Percentiles rank a stretch among this genome's conserved stretches.
These are phyloP conservation scores for Rubia tinctorum DNA, from an alignment of 305 asterid species.

Conservation along the genomic window DNA sequence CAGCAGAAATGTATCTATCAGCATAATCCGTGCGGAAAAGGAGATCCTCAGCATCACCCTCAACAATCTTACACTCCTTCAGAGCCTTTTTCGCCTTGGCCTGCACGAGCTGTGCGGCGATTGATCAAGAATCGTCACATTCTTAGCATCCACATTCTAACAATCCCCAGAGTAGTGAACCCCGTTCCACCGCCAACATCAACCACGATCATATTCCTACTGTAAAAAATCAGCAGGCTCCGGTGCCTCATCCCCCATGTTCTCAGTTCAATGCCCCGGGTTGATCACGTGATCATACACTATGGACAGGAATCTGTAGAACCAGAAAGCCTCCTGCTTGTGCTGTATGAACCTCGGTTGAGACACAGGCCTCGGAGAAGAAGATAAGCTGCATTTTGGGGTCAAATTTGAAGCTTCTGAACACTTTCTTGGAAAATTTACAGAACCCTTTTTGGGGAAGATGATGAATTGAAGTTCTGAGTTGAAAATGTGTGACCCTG, in stretches of 20 bases:
- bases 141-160: slow-evolving; percentile 84
- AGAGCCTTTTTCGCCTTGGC: slow-evolving; percentile 85
- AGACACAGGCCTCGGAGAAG: slow-evolving; percentile 67
- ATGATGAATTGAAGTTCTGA: slow-evolving; percentile 4
- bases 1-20: slow-evolving; percentile 90
- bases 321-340: slow-evolving; percentile 96
- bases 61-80: slow-evolving; percentile 78
- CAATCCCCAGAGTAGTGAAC: slow-evolving; percentile 86
- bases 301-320: slow-evolving; percentile 78
- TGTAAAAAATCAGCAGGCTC: slow-evolving; percentile 79
- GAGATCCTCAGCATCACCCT: slow-evolving; percentile 97
- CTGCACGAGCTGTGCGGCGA: slow-evolving; percentile 98
- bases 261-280: slow-evolving; percentile 99
- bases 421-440: slow-evolving; percentile 26
- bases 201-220: slow-evolving; percentile 58
- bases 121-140: slow-evolving; percentile 95
- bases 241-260: slow-evolving; percentile 94
- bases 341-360: slow-evolving; percentile 94
- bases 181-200: slow-evolving; percentile 99
- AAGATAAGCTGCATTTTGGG: slow-evolving; percentile 63
- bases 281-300: slow-evolving; percentile 91
- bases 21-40: slow-evolving; percentile 76
- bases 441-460: slow-evolving; percentile 35
- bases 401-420: slow-evolving; percentile 18
- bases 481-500: neutral